Evolutionary conservation across 805 yeast genomes (phyloP).

Genomic region (Teunomyces gatunensis): DNA sequence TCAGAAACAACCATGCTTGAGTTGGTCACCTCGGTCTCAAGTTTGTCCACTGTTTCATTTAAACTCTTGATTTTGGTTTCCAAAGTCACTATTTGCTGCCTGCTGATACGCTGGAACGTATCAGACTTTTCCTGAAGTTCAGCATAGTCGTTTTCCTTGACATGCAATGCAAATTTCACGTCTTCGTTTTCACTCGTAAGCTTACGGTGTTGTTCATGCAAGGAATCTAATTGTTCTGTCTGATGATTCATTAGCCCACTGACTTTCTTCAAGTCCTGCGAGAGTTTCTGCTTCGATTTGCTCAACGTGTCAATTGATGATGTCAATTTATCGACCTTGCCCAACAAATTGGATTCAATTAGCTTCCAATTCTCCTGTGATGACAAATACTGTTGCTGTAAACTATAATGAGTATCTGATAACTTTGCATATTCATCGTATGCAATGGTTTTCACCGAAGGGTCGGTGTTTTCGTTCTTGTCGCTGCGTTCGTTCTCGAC

Average conservation of each 20-base stretch:
- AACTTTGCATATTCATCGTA: conserved; percentile 44
- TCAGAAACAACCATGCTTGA: conserved; percentile 1
- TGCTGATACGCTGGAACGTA: conserved; percentile 30
- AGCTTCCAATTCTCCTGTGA: conserved; percentile 82
- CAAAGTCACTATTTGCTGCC: conserved; percentile 28
- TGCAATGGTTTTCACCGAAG: conserved; percentile 24
- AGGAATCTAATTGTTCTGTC: conserved; percentile 18
- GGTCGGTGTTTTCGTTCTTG: not conserved
- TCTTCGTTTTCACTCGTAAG: conserved; percentile 11
- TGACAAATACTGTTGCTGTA: conserved; percentile 70
- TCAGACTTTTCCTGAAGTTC: conserved; percentile 29
- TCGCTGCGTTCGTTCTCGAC: conserved; percentile 49
- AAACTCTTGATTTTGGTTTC: conserved; percentile 24
- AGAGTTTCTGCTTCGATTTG: conserved; percentile 25
- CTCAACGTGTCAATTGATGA: conserved; percentile 27
- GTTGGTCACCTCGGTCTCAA: conserved; percentile 5
- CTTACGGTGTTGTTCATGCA: conserved; percentile 23
- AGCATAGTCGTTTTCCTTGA: conserved; percentile 20
- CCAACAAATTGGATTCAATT: conserved; percentile 65
- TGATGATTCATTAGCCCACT: conserved; percentile 13
- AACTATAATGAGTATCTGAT: conserved; percentile 47
- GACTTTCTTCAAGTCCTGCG: conserved; percentile 34
- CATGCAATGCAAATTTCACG: conserved; percentile 14
- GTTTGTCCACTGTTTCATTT: conserved; percentile 16
- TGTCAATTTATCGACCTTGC: conserved; percentile 40